Conservation (phyloP, 306 rosid genomes). For the Dryas alaskensis region DNA sequence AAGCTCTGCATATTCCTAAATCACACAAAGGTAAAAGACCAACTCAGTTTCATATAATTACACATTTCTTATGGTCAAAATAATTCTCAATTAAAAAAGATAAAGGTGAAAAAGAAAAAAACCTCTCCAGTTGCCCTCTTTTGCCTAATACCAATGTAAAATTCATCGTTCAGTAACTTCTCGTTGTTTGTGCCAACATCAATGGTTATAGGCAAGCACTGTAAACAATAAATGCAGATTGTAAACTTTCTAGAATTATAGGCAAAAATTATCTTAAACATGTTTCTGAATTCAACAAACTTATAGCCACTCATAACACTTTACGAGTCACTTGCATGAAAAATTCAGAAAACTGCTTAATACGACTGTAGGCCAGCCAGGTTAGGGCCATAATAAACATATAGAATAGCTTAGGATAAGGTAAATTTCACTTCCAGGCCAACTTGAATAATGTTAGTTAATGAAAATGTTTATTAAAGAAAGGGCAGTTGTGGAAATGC, state of each 20-base stretch:
- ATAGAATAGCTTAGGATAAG: no score
- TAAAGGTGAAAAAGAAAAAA: constrained; percentile 7
- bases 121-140: constrained; percentile 95
- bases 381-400: background rate
- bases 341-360: background rate
- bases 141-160: constrained; percentile 80
- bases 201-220: constrained; percentile 96
- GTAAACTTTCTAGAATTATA: background rate
- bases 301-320: background rate
- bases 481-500: constrained; percentile 20
- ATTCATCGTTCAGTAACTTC: constrained; percentile 78
- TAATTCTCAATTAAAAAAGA: background rate
- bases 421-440: background rate
- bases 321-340: background rate
- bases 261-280: background rate
- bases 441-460: background rate
- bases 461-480: background rate
- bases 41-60: constrained; percentile 16
- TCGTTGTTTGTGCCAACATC: constrained; percentile 98
- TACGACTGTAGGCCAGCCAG: background rate
- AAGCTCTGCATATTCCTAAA: constrained; percentile 86
- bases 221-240: constrained; percentile 30
- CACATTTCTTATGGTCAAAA: background rate
- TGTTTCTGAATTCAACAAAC: background rate
- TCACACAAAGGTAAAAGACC: constrained; percentile 29